A percentile compares a stretch with the other conserved stretches of the same genome.
These are phyloP conservation scores for Mucuna pruriens DNA, from an alignment of 306 rosid genomes.

Conservation along the genomic window DNA sequence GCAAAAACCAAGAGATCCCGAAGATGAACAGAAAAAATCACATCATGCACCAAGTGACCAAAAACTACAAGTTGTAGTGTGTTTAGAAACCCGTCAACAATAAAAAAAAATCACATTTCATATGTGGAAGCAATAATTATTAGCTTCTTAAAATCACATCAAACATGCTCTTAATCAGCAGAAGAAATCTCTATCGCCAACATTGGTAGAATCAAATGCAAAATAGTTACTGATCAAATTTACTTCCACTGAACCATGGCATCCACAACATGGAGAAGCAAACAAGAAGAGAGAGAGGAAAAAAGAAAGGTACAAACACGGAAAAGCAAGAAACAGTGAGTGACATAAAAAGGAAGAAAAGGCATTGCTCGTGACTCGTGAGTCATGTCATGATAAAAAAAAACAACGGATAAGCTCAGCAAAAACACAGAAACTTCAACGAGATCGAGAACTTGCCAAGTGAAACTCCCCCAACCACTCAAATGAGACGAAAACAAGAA, in stretches of 20 bases:
- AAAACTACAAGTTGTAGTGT: neutral
- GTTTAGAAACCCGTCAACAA: too few species aligned
- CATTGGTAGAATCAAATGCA: constrained; percentile 26
- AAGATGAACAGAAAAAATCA: constrained; percentile 33
- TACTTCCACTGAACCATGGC: constrained; percentile 13
- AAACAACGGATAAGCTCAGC: constrained; percentile 17
- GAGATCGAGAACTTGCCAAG: constrained; percentile 52
- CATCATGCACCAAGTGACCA: constrained; percentile 7
- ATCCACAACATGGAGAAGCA: constrained; percentile 36
- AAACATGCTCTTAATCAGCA: too few species aligned
- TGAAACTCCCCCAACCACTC: constrained; percentile 33
- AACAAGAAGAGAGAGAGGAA: constrained; percentile 2
- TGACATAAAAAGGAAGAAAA: constrained; percentile 42
- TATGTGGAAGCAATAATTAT: too few species aligned
- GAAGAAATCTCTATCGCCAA: neutral
- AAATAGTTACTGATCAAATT: neutral
- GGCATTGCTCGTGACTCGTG: constrained; percentile 36
- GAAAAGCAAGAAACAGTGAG: constrained; percentile 43
- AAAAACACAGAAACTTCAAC: constrained; percentile 37
- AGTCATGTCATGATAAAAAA: constrained; percentile 19
- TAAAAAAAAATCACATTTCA: too few species aligned
- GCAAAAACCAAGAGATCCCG: constrained; percentile 41
- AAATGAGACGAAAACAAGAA: constrained; percentile 36
- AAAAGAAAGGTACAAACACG: constrained; percentile 6
- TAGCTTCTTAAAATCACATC: too few species aligned